Conservation (phyloP, 352 stramenopile genomes). For the Globisporangium recalcitrans region DNA sequence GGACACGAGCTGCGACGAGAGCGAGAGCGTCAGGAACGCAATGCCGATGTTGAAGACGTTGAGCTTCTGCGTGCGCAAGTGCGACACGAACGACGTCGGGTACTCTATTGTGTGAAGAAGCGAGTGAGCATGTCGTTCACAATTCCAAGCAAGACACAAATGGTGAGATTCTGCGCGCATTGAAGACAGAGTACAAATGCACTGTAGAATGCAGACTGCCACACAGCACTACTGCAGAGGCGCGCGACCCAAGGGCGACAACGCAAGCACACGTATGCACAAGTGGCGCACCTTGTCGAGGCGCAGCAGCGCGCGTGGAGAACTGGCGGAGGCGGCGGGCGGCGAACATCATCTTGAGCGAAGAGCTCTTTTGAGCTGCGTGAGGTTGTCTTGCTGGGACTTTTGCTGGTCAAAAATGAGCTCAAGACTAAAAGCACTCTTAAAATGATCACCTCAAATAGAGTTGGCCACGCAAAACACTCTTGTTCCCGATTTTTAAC, state of each 20-base stretch:
- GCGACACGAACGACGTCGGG: constrained; percentile 75
- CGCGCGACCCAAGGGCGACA: neutral
- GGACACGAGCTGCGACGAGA: constrained; percentile 78
- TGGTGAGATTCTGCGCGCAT: neutral
- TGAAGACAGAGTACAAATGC: neutral
- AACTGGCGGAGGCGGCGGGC: constrained; percentile 33
- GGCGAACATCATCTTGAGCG: constrained; percentile 23
- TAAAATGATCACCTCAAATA: neutral
- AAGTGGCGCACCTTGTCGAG: constrained; percentile 33
- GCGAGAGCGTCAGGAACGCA: constrained; percentile 76
- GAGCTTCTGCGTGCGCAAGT: constrained; percentile 73
- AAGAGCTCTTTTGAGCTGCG: neutral
- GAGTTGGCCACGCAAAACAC: neutral
- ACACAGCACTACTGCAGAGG: neutral
- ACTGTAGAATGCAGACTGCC: neutral
- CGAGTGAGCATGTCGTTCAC: constrained; percentile 1
- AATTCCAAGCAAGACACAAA: no score
- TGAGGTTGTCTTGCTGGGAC: constrained; percentile 6
- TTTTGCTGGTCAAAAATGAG: constrained; percentile 13
- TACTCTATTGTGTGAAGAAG: constrained; percentile 39
- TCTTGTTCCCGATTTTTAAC: neutral
- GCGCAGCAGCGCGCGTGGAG: constrained; percentile 27
- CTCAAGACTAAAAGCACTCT: no score
- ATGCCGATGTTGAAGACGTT: constrained; percentile 86
- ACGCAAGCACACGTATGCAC: neutral